These are phyloP conservation scores for Eremochloa ophiuroides DNA, from an alignment of 176 grass and related monocot species.

Conservation along the genomic window DNA sequence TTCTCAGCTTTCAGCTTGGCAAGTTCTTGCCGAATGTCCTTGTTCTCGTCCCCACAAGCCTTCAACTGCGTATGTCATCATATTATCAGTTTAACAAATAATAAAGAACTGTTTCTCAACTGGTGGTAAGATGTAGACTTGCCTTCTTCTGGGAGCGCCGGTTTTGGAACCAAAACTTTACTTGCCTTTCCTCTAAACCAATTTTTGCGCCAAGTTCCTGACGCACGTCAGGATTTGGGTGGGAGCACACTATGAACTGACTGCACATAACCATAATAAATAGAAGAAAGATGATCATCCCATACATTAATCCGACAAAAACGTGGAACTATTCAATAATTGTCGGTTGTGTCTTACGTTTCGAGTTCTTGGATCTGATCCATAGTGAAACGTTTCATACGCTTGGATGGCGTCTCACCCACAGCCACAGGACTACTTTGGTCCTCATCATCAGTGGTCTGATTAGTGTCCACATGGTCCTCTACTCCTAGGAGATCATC, in stretches of 20 bases:
- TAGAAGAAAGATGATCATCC: background rate
- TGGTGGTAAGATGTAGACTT: too few species aligned
- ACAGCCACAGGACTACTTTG: background rate
- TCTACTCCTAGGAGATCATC: background rate
- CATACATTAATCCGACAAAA: background rate
- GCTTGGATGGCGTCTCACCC: background rate
- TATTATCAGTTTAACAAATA: background rate
- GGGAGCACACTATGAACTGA: background rate
- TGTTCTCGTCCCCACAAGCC: background rate
- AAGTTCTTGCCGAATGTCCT: background rate
- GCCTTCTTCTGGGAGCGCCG: conserved; percentile 5
- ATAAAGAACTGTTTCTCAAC: background rate
- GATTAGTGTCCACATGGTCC: background rate
- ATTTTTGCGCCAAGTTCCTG: background rate
- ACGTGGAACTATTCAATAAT: background rate
- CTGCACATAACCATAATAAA: background rate
- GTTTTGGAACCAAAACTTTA: conserved; percentile 43
- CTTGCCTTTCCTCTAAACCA: background rate
- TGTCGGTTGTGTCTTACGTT: background rate
- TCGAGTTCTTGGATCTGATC: conserved; percentile 7
- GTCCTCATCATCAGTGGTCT: background rate
- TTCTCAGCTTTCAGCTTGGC: background rate
- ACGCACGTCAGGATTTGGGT: background rate
- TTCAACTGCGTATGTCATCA: background rate
- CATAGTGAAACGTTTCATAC: background rate